Percentiles rank a stretch among this genome's conserved stretches.
Conservation (phyloP, 495 filamentous ascomycete genomes). For the Aspergillus nanangensis region DNA sequence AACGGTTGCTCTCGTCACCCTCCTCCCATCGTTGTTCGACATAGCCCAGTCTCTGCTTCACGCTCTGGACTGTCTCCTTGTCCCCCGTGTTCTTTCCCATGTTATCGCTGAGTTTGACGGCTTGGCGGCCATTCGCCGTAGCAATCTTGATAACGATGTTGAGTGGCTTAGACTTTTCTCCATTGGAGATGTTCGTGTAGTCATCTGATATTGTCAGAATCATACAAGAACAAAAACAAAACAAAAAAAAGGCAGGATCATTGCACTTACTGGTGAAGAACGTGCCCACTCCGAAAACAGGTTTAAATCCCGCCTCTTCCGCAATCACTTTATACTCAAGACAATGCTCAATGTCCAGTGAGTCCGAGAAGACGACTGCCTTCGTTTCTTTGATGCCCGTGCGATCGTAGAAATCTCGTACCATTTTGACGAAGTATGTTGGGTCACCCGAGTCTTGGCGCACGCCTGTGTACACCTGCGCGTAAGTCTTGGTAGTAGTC, state of each 20-base stretch:
- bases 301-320: slow-evolving; percentile 73
- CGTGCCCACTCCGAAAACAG: slow-evolving; percentile 89
- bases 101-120: slow-evolving; percentile 96
- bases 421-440: slow-evolving; percentile 70
- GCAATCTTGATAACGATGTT: slow-evolving; percentile 98
- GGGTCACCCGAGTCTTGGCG: slow-evolving; percentile 96
- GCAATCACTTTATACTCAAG: slow-evolving; percentile 81
- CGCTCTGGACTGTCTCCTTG: slow-evolving; percentile 66
- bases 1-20: slow-evolving; percentile 80
- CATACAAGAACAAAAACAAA: neutral
- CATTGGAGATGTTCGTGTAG: slow-evolving; percentile 60
- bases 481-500: slow-evolving; percentile 55
- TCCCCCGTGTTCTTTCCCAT: slow-evolving; percentile 95
- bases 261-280: slow-evolving; percentile 87
- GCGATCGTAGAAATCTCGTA: slow-evolving; percentile 80
- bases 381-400: slow-evolving; percentile 76
- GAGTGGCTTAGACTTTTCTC: slow-evolving; percentile 82
- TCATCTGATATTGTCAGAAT: slow-evolving; percentile 55
- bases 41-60: slow-evolving; percentile 84
- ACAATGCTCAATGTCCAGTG: slow-evolving; percentile 84
- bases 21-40: slow-evolving; percentile 75
- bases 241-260: too few relatives aligned
- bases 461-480: slow-evolving; percentile 79
- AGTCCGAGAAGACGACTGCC: slow-evolving; percentile 96
- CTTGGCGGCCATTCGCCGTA: slow-evolving; percentile 73